Evolutionary conservation across 2,329 filamentous ascomycete species (phyloP).

Genomic region (Aspergillus sp.): DNA sequence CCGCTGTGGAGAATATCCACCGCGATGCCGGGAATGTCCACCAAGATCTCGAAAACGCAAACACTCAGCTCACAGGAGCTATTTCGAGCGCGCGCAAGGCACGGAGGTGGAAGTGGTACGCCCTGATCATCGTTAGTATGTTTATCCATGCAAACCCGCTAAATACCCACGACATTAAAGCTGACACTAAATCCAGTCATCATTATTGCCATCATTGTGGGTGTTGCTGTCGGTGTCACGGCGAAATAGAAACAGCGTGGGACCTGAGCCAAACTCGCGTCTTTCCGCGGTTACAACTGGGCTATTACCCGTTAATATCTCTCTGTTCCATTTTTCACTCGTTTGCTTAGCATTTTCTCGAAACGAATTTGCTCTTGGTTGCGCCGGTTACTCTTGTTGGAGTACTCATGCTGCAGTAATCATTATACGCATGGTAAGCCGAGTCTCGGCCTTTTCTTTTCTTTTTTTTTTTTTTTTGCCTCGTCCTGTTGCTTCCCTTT

Average conservation of each 20-base stretch:
- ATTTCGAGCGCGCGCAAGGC: conserved; percentile 79
- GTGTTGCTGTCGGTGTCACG: conserved; percentile 54
- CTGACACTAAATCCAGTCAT: conserved; percentile 47
- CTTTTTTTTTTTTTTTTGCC: too few species aligned
- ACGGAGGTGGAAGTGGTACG: conserved; percentile 96
- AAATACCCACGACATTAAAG: too few species aligned
- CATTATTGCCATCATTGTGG: conserved; percentile 59
- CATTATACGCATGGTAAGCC: conserved; percentile 19
- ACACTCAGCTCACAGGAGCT: conserved; percentile 79
- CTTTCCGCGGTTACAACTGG: background rate
- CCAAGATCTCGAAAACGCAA: conserved; percentile 82
- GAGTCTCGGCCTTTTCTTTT: conserved; percentile 19
- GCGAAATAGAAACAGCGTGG: conserved; percentile 25
- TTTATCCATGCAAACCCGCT: conserved; percentile 26
- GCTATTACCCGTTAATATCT: conserved; percentile 2
- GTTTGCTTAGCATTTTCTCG: conserved; percentile 11
- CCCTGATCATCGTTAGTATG: conserved; percentile 73
- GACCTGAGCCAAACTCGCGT: background rate
- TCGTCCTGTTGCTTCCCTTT: conserved; percentile 23
- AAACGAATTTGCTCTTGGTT: conserved; percentile 18
- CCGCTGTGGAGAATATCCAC: conserved; percentile 78
- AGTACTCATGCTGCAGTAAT: conserved; percentile 2
- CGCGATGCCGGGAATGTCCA: conserved; percentile 84
- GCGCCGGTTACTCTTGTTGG: conserved; percentile 10
- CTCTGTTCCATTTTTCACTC: conserved; percentile 11